phyloP scores from a whole-genome alignment of 2,329 filamentous ascomycete species.

The Fusarium sp. region DNA sequence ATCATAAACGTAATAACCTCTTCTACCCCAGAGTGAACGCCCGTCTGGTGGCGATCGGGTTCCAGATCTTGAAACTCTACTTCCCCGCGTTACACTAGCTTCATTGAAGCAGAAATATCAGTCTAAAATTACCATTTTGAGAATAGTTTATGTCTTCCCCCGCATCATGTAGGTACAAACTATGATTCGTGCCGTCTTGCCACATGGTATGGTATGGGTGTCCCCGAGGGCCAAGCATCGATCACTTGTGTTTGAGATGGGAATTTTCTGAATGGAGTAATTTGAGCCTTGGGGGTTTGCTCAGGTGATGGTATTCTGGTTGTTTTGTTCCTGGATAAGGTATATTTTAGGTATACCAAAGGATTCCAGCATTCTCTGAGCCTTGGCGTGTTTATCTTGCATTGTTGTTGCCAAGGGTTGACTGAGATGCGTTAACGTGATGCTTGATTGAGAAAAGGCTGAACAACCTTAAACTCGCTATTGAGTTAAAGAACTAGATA shows the following conservation, averaged over 20 bases:
- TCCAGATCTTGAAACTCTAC: background rate
- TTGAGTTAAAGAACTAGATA: no score
- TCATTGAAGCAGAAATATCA: slow-evolving; percentile 17
- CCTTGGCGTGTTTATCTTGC: no score
- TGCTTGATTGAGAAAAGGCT: no score
- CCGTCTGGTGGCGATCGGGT: background rate
- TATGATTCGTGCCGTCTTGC: slow-evolving; percentile 16
- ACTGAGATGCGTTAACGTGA: no score
- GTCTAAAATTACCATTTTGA: slow-evolving; percentile 26
- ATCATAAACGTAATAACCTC: background rate
- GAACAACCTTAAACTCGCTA: no score
- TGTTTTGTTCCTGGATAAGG: background rate
- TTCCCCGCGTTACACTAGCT: background rate
- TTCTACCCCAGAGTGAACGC: background rate
- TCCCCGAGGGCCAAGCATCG: background rate
- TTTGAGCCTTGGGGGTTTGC: background rate
- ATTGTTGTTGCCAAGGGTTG: no score
- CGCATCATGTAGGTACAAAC: background rate
- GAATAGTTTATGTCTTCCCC: slow-evolving; percentile 7
- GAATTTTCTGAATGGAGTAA: no score
- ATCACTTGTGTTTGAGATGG: background rate
- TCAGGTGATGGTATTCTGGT: background rate
- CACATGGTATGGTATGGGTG: background rate
- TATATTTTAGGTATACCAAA: accelerated
- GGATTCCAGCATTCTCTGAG: no score